Conservation (phyloP, 208 protist genomes). For the Herpetomonas samuelpessoai region DNA sequence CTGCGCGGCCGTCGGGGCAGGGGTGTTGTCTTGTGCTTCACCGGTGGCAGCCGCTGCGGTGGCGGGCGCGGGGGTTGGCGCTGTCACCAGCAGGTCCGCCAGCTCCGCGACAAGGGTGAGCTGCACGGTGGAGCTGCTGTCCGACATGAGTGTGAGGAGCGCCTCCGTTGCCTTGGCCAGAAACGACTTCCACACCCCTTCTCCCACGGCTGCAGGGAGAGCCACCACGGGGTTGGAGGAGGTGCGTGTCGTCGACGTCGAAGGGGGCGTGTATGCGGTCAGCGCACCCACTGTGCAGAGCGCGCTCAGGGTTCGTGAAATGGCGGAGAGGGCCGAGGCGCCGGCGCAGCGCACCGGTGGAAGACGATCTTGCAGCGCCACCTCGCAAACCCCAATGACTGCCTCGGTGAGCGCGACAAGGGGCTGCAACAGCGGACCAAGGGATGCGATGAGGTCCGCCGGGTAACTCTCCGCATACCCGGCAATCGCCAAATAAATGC, state of each 20-base stretch:
- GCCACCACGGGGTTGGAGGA: neutral
- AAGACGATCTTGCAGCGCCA: constrained; percentile 35
- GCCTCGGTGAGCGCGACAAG: constrained; percentile 30
- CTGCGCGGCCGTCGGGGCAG: constrained; percentile 6
- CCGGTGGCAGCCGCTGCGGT: constrained; percentile 4
- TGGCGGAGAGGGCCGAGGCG: constrained; percentile 39
- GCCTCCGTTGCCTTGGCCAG: constrained; percentile 40
- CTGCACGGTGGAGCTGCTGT: constrained; percentile 59
- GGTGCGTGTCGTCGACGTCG: constrained; percentile 6
- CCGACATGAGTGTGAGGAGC: constrained; percentile 50
- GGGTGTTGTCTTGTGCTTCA: no score
- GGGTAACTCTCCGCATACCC: neutral
- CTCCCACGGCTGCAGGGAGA: constrained; percentile 2
- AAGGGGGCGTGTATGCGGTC: constrained; percentile 4
- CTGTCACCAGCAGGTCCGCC: constrained; percentile 33
- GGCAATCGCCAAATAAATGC: neutral
- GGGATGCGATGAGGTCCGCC: neutral
- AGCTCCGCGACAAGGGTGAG: constrained; percentile 66
- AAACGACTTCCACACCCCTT: constrained; percentile 28
- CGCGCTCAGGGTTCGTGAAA: constrained; percentile 48
- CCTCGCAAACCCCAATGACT: constrained; percentile 26
- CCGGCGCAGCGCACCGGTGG: constrained; percentile 53
- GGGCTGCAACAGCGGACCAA: constrained; percentile 10
- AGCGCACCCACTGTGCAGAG: constrained; percentile 6
- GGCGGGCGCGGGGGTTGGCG: constrained; percentile 2